Evolutionary conservation across 148 eudicot species (phyloP).

Genomic region (Pharnaceum exiguum): DNA sequence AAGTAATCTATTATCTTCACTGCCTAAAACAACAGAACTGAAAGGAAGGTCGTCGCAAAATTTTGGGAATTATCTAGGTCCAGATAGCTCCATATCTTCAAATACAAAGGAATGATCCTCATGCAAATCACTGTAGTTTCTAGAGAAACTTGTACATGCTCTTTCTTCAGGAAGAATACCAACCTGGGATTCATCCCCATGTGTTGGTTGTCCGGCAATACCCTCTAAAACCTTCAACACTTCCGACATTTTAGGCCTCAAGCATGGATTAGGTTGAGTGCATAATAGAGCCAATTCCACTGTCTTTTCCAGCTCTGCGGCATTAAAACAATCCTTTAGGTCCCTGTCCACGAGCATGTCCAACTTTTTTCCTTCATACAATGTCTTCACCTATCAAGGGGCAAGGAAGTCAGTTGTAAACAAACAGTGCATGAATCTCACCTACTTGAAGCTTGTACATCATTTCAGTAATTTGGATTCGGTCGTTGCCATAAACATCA

Average conservation of each 20-base stretch:
- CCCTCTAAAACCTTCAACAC: conserved; percentile 63
- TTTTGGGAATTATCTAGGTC: conserved; percentile 71
- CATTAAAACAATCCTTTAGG: conserved; percentile 45
- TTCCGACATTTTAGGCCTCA: conserved; percentile 79
- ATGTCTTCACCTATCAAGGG: conserved; percentile 44
- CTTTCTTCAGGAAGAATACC: conserved; percentile 15
- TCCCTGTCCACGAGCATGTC: conserved; percentile 69
- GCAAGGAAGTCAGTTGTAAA: background rate
- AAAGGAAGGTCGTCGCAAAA: too few species aligned
- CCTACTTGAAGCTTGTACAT: too few species aligned
- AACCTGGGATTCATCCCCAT: conserved; percentile 34
- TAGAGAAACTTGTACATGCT: conserved; percentile 35
- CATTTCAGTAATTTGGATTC: too few species aligned
- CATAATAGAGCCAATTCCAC: conserved; percentile 63
- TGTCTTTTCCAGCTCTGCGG: conserved; percentile 51
- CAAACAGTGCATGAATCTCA: background rate
- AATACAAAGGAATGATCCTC: conserved; percentile 64
- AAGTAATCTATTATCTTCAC: too few species aligned
- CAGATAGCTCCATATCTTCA: conserved; percentile 89
- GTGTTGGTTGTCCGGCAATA: conserved; percentile 29
- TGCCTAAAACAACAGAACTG: background rate
- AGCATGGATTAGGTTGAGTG: conserved; percentile 57
- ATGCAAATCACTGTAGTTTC: conserved; percentile 35
- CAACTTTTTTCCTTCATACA: conserved; percentile 55
- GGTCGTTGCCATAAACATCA: too few species aligned